Conservation (phyloP, 2,329 filamentous ascomycete species). For the Nannizziopsis arthrosporioides region DNA sequence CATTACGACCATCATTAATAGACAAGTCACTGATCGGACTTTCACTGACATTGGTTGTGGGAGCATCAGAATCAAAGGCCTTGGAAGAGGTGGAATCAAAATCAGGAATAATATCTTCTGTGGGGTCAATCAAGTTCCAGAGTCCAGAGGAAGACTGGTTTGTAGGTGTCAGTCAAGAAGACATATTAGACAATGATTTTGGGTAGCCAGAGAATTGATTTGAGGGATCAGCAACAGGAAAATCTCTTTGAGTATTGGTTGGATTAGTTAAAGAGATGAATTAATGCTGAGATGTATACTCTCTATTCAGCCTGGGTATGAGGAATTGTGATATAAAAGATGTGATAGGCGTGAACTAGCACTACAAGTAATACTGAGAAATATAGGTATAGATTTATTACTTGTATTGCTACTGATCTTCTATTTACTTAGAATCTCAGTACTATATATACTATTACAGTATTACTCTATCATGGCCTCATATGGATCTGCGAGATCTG, state of each 20-base stretch:
- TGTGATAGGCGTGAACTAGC: too few species aligned
- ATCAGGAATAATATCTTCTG: constrained; percentile 29
- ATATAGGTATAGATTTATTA: too few species aligned
- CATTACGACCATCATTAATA: too few species aligned
- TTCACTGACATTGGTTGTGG: background rate
- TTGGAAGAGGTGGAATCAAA: constrained; percentile 16
- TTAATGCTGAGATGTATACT: constrained; percentile 26
- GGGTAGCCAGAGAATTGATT: background rate
- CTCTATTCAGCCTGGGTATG: constrained; percentile 18
- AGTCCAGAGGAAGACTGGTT: constrained; percentile 23
- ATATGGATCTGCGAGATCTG: too few species aligned
- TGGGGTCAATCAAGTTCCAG: constrained; percentile 25
- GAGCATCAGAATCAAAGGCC: background rate
- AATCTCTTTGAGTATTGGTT: constrained; percentile 18
- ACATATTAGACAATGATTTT: constrained; percentile 10
- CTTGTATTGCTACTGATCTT: too few species aligned
- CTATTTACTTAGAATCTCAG: too few species aligned
- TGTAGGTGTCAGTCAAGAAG: constrained; percentile 11
- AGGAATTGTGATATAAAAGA: too few species aligned
- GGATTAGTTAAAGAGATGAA: constrained; percentile 20
- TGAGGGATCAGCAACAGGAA: constrained; percentile 16
- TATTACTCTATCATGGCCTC: too few species aligned
- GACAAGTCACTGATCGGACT: background rate
- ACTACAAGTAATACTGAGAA: too few species aligned
- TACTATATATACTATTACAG: too few species aligned